These are phyloP conservation scores for Rhododendron ferrugineum DNA, from an alignment of 148 eudicot species.

Conservation along the genomic window DNA sequence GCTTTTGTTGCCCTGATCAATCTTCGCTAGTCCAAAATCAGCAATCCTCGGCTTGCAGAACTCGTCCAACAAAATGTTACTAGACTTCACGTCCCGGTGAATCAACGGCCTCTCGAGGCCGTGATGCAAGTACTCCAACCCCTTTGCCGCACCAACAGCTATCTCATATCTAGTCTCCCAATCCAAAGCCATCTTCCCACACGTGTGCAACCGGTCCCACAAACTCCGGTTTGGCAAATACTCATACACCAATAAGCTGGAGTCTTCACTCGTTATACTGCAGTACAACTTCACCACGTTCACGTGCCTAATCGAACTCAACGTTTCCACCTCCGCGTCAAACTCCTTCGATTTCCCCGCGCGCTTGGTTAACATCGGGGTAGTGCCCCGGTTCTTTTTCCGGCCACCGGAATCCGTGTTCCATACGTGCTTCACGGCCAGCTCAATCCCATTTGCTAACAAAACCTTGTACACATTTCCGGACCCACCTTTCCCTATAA, in stretches of 20 bases:
- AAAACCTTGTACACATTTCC: constrained; percentile 72
- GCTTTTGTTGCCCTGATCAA: constrained; percentile 39
- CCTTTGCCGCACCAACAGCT: constrained; percentile 78
- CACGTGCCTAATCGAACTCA: constrained; percentile 84
- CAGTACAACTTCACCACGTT: constrained; percentile 88
- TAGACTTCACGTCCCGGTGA: constrained; percentile 91
- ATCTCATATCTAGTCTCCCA: constrained; percentile 80
- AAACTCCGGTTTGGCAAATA: constrained; percentile 85
- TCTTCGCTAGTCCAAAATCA: constrained; percentile 92
- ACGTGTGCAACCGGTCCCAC: constrained; percentile 66
- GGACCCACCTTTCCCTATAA: constrained; percentile 91
- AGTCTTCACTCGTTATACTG: constrained; percentile 82
- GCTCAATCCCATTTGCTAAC: constrained; percentile 49
- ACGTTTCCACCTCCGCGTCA: constrained; percentile 71
- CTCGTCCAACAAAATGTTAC: constrained; percentile 85
- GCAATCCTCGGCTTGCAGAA: constrained; percentile 77
- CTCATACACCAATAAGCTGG: constrained; percentile 88
- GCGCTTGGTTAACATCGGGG: constrained; percentile 52
- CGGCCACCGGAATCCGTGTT: constrained; percentile 27
- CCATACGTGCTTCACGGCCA: constrained; percentile 91
- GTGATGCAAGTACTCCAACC: constrained; percentile 86
- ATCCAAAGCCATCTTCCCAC: constrained; percentile 46
- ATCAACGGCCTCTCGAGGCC: constrained; percentile 73
- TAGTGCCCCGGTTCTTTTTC: constrained; percentile 26
- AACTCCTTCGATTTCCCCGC: constrained; percentile 46